phyloP scores from a whole-genome alignment of 2,329 filamentous ascomycete species.

The Tolypocladium amazonense region DNA sequence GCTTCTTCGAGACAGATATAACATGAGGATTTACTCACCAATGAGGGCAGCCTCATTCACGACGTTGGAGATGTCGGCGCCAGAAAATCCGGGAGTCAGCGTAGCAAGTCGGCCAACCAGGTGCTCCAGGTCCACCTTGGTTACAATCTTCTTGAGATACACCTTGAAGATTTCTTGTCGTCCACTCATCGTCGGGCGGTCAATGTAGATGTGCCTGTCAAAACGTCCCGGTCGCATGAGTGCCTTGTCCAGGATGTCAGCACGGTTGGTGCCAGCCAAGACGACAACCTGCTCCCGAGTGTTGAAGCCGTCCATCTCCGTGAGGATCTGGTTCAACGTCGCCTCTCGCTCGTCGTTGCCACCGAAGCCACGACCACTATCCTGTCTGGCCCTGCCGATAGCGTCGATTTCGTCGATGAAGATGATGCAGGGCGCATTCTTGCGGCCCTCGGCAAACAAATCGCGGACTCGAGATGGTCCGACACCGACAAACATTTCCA shows the following conservation, averaged over 20 bases:
- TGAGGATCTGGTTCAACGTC: constrained; percentile 95
- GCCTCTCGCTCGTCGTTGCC: constrained; percentile 96
- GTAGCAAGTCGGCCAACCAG: constrained; percentile 82
- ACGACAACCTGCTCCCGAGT: constrained; percentile 94
- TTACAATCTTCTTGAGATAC: constrained; percentile 89
- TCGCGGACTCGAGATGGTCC: constrained; percentile 92
- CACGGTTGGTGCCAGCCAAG: constrained; percentile 89
- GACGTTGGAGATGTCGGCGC: constrained; percentile 96
- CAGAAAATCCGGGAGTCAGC: constrained; percentile 90
- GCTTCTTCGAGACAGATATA: constrained; percentile 16
- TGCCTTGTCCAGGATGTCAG: constrained; percentile 89
- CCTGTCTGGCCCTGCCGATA: constrained; percentile 81
- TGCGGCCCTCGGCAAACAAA: constrained; percentile 85
- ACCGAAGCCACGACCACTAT: constrained; percentile 60
- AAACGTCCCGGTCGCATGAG: constrained; percentile 95
- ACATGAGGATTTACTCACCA: constrained; percentile 45
- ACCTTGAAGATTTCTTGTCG: constrained; percentile 94
- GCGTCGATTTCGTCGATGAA: constrained; percentile 99
- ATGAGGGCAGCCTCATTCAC: constrained; percentile 96
- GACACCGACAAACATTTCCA: constrained; percentile 99
- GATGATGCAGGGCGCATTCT: constrained; percentile 96
- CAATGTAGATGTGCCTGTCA: constrained; percentile 91
- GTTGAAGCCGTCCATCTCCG: constrained; percentile 99
- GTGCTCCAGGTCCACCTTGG: constrained; percentile 78
- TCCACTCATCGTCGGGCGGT: constrained; percentile 92